Base-by-base conservation (phyloP, 2,329 filamentous ascomycete species). In the Trichoderma cornu-damae region DNA sequence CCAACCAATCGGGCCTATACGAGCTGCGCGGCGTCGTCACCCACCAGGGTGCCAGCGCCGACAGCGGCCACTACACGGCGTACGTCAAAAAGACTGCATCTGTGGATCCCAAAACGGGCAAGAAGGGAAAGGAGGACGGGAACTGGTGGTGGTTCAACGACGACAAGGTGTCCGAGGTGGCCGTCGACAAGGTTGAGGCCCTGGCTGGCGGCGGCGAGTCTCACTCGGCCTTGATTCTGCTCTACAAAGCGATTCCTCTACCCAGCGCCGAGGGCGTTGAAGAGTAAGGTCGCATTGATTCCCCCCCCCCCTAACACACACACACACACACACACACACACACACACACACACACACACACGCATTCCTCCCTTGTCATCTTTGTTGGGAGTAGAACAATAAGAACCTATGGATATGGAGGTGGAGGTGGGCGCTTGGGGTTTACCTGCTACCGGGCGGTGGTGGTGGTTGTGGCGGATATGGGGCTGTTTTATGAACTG, bases 111-210 rank as follows among this genome's bases (percentile, higher is more conserved):
- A 84, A 85, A 67, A 89, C 87, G 18, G 90, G 89, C 63, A 89
- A 90, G 77, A 79, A 84, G 66, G 84, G 83, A 54, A 85, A 88
- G 67, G 90, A 96, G 69, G 90, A 96, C 68, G 91, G 89, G 64
- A 96, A 91, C 67, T 99, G 94, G 94, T 99, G 94, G 93, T 99
- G 94, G 93, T 99, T 99, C 81, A 97, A 99, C 72, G 94, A 99
- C 67, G 93, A 99, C 70, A 95, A 91, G 77, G 94, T 99, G 32
- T 85, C 88, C 12, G 94, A 99, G 76, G 94, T 99, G 26, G 85
- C 90, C 14, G 79, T 84, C 24, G 93, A 97, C 66, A 94, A 96
- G 78, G 95, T 99, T 63, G 89, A 93, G 69, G 88, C 86, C 3
- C 80, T 99, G 51, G 83, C 91, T 50, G 95, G 94, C 59, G 94